Percentiles rank a stretch among this genome's conserved stretches.
Conservation (phyloP, 2,329 filamentous ascomycete species). For the Blumeriella jaapii region DNA sequence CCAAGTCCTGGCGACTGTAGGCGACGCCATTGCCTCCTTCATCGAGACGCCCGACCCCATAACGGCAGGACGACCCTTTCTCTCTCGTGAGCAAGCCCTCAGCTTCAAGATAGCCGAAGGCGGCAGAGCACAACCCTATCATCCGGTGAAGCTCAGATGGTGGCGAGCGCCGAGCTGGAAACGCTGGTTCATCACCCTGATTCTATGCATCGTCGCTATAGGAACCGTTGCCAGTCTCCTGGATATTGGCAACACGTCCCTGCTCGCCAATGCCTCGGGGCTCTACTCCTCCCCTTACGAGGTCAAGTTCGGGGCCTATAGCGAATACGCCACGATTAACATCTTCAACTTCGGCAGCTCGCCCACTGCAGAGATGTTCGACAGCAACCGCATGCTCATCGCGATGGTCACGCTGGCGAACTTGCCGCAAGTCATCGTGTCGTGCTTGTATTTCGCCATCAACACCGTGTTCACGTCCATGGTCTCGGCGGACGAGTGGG, state of each 20-base stretch:
- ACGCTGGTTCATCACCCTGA: conserved; percentile 11
- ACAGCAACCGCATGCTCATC: conserved; percentile 9
- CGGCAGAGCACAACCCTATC: conserved; percentile 2
- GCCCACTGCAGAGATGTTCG: conserved; percentile 3
- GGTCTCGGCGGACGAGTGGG: conserved; percentile 36
- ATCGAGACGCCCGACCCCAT: conserved; percentile 25
- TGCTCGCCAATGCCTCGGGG: not conserved
- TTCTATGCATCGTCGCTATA: conserved; percentile 5
- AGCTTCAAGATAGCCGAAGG: conserved; percentile 2
- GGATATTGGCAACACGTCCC: conserved; percentile 4
- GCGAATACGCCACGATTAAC: conserved; percentile 6
- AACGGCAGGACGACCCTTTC: conserved; percentile 18
- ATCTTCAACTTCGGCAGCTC: not conserved
- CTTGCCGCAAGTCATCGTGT: conserved; percentile 35
- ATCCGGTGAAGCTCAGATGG: conserved; percentile 9
- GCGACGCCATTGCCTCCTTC: conserved; percentile 30
- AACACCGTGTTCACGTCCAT: conserved; percentile 37
- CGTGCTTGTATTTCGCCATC: conserved; percentile 34
- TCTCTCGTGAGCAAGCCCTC: conserved; percentile 17
- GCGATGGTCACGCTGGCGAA: conserved; percentile 31
- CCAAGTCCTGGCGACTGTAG: conserved; percentile 25
- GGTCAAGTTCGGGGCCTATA: conserved; percentile 12
- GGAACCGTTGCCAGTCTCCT: not conserved
- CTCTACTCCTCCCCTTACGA: conserved; percentile 2
- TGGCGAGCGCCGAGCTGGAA: conserved; percentile 12